These are phyloP conservation scores for Colletotrichum euphorbiae DNA, from an alignment of 2,329 filamentous ascomycete genomes.

Conservation along the genomic window DNA sequence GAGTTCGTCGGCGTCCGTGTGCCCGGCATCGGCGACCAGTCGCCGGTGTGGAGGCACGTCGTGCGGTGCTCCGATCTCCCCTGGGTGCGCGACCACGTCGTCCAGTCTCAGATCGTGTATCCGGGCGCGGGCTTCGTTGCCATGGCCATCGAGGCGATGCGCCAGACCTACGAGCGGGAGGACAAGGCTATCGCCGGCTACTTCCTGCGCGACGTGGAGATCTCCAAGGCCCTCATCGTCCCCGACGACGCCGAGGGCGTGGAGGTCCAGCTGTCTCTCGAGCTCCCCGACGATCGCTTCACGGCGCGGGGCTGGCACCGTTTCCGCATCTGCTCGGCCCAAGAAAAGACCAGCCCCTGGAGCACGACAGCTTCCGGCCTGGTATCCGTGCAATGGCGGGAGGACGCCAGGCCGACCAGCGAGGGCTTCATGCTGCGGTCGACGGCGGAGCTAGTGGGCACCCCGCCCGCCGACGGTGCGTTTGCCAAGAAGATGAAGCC, in stretches of 20 bases:
- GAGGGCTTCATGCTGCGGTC: conserved; percentile 44
- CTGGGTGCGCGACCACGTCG: conserved; percentile 59
- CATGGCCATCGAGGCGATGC: conserved; percentile 42
- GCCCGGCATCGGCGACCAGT: conserved; percentile 39
- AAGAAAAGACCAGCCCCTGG: conserved; percentile 12
- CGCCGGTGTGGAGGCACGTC: conserved; percentile 17
- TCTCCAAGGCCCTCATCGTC: conserved; percentile 38
- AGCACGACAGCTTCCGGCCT: conserved; percentile 40
- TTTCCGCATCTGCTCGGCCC: too few species aligned
- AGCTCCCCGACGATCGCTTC: too few species aligned
- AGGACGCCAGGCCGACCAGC: too few species aligned
- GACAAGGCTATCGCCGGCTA: conserved; percentile 34
- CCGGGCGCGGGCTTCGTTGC: conserved; percentile 51
- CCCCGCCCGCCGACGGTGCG: too few species aligned
- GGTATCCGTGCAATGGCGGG: too few species aligned
- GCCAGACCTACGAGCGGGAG: neutral
- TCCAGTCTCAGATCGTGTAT: conserved; percentile 57
- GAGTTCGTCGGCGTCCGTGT: conserved; percentile 29
- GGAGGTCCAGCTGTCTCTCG: conserved; percentile 16
- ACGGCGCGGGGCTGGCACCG: too few species aligned
- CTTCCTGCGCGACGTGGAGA: conserved; percentile 39
- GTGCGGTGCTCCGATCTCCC: conserved; percentile 50
- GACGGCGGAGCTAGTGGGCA: too few species aligned
- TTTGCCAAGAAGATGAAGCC: too few species aligned
- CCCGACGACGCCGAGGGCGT: conserved; percentile 16